Base-by-base conservation (phyloP, 2,329 filamentous ascomycete genomes). In the Penicillium sp. region DNA sequence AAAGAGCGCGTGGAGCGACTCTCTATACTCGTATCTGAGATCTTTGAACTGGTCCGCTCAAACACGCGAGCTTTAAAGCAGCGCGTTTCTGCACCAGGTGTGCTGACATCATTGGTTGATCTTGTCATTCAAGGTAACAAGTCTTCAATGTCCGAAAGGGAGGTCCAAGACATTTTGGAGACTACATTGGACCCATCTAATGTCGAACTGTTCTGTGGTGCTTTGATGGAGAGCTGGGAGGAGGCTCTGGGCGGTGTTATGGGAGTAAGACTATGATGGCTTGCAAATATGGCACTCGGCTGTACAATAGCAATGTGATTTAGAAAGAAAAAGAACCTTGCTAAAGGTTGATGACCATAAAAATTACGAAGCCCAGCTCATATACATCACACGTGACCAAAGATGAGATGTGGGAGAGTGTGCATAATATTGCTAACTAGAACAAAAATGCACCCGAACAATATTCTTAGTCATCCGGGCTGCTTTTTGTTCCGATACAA, bases 171-270 rank as follows among this genome's bases (percentile, higher is more conserved):
- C 3, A 70, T 74, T 54, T 59, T 81, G 28, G 75, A 77, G 37
- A 68, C 73, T 25, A 68, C 74, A 33, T 63, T 79, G 40, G 78
- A 78, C 56, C 70, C 71, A 52, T 71, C 76, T 10, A 72, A 70
- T 4, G 62, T 81, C 60, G 79, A 81, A 65, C 58, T 79, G 22
- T 77, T 79, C 66, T 79, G 76, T 60, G 78, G 76, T n/a, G 70
- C 72, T 35, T 67, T 81, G 65, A 80, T 77, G 71, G 79, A 81
- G 60, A 81, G 80, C 64, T 81, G 79, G 80, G 78, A 80, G 52
- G 79, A 80, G 57, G 78, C 73, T 6, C 70, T 81, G 26, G 73
- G 78, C 55, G 78, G 79, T 3, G 66, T 81, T 40, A 58, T 80
- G 60, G 57, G 57, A 14, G 68, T 75, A 40, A 71, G 60, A 55